Base-by-base conservation (phyloP, 1,139 yeast species). In the Suhomyces taliae region DNA sequence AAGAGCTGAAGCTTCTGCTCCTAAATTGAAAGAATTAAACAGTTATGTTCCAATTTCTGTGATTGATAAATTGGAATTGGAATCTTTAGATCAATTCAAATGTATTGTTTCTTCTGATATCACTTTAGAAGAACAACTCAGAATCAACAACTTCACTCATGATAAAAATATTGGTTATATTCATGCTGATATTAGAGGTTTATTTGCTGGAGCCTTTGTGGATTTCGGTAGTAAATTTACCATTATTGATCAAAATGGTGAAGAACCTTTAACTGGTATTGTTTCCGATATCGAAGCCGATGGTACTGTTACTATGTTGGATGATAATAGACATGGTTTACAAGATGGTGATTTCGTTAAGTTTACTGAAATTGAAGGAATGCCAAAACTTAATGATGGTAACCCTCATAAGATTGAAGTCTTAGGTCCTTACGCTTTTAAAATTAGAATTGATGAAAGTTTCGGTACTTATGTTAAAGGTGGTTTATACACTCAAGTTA, bases 251-350 rank as follows among this genome's bases (percentile, higher is more conserved):
- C 79, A 83, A 41, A 89, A 87, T 43, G 99, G 99, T 43, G 98
- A 93, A 70, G 98, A 93, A 67, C 96, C 97, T 24, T 74, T 76
- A 43, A 66, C 83, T 4, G 99, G 99, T 37, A 87, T 88, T 52
- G 89, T 90, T 5, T 87, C 96, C 1, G 96, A 88, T 62, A 85
- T 93, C 53, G 97, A 90, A 61, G 65, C 75, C n/a, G 80, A 89
- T 60, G 99, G 99, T 45, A 85, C 91, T 6, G 97, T 93, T 33
- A 87, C 97, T 27, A 89, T 89, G 77, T 78, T 91, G 59, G 97
- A 88, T 62, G 98, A 90, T 56, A 84, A 82, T 52, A 84, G 98
- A 66, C 99, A 93, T 63, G 96, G 97, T 10, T 75, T 93, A 48
- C 90, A 90, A 70, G 97, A 90, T 65, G 98, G 97, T 15, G 88